phyloP scores from a whole-genome alignment of 2,329 filamentous ascomycete genomes.

The Fusarium concolor region DNA sequence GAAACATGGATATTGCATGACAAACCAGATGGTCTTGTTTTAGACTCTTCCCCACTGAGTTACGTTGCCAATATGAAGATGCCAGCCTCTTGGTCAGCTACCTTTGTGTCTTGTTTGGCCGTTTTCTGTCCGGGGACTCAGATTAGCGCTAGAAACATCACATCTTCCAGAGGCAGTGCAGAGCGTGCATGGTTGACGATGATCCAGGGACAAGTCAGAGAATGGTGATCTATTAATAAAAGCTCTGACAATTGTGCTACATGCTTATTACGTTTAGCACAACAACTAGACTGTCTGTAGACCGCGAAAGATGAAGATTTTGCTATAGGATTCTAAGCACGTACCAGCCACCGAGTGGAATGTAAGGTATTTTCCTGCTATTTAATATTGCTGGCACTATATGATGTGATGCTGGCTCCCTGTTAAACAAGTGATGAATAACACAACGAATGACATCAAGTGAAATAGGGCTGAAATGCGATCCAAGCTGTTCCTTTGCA shows the following conservation, averaged over 20 bases:
- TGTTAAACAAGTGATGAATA: background rate
- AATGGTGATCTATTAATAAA: constrained; percentile 32
- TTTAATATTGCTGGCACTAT: background rate
- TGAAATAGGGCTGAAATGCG: background rate
- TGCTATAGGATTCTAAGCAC: too few species aligned
- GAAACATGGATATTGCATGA: background rate
- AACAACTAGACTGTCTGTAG: background rate
- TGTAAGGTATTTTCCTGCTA: constrained; percentile 1
- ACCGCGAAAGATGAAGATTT: background rate
- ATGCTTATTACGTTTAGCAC: background rate
- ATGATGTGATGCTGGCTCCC: background rate
- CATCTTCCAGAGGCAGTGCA: constrained; percentile 38
- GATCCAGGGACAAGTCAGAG: constrained; percentile 24
- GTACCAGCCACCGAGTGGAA: background rate
- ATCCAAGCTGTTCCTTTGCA: constrained; percentile 2
- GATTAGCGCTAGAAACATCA: constrained; percentile 18
- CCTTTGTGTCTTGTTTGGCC: background rate
- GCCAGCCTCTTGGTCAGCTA: background rate
- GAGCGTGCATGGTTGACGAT: constrained; percentile 12
- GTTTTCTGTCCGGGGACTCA: too few species aligned
- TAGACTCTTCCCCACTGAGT: constrained; percentile 3
- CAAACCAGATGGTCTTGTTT: background rate
- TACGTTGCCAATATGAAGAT: background rate
- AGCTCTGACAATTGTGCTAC: constrained; percentile 9
- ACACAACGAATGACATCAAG: background rate